phyloP scores from a whole-genome alignment of 1,284 basidiomycete genomes.

The Sporisorium exsertum region DNA sequence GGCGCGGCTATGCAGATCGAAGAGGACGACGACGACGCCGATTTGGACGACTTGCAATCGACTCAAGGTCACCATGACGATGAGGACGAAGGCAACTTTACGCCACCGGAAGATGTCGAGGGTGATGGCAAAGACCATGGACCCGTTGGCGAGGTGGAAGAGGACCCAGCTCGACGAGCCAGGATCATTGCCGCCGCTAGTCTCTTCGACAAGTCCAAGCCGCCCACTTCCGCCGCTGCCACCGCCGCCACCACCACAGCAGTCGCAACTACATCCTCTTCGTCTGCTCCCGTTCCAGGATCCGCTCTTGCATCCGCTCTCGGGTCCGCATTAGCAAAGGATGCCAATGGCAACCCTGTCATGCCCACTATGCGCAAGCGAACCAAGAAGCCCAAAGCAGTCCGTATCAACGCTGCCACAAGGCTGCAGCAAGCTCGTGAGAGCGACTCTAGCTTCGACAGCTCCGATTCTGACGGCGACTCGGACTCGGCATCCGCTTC shows the following conservation, averaged over 20 bases:
- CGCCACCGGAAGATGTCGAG: conserved; percentile 38
- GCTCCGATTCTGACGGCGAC: conserved; percentile 52
- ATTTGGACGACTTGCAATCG: conserved; percentile 31
- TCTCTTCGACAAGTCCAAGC: conserved; percentile 41
- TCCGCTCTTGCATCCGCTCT: conserved; percentile 39
- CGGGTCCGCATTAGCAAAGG: conserved; percentile 64
- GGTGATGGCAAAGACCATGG: conserved; percentile 39
- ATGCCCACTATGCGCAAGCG: conserved; percentile 57
- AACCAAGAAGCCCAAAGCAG: conserved; percentile 32
- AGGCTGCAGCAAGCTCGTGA: conserved; percentile 35
- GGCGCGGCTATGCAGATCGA: conserved; percentile 51
- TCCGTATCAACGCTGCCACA: conserved; percentile 40
- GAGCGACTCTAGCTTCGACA: conserved; percentile 60
- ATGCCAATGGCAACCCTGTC: conserved; percentile 56
- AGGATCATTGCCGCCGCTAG: conserved; percentile 51
- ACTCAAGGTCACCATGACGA: conserved; percentile 12
- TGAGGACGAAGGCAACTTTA: conserved; percentile 29
- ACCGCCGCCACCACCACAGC: too few species aligned
- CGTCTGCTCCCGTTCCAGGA: conserved; percentile 16
- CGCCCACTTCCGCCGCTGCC: too few species aligned
- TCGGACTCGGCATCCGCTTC: conserved; percentile 10
- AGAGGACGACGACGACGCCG: conserved; percentile 59
- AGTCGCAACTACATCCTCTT: conserved; percentile 9
- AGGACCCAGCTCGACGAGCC: conserved; percentile 44
- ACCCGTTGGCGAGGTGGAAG: conserved; percentile 44